Evolutionary conservation across 352 stramenopile genomes (phyloP).

Genomic region (Phytophthora citrophthora): DNA sequence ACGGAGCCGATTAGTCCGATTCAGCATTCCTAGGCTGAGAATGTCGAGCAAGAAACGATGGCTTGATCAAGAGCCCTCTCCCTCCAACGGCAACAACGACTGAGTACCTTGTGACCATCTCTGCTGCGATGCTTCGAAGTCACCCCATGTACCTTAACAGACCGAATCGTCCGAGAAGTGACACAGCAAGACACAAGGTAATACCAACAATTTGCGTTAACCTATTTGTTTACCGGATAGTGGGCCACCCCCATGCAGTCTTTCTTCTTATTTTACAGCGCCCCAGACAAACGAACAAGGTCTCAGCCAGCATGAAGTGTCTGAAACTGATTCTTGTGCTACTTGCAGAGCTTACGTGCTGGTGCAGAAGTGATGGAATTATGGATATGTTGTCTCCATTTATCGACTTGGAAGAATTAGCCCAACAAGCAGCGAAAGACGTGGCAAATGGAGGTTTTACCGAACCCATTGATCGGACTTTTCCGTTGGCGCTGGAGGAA

Average conservation of each 20-base stretch:
- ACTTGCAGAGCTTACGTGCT: conserved; percentile 3
- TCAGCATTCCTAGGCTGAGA: conserved; percentile 33
- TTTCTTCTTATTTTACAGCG: conserved; percentile 23
- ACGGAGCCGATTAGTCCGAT: conserved; percentile 67
- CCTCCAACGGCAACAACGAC: not conserved
- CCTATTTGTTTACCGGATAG: conserved; percentile 6
- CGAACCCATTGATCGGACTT: conserved; percentile 53
- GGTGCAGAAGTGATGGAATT: conserved; percentile 27
- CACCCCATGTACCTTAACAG: conserved; percentile 35
- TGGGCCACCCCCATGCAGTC: conserved; percentile 21
- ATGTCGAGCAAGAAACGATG: conserved; percentile 4
- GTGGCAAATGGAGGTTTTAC: conserved; percentile 7
- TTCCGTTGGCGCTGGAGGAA: conserved; percentile 53
- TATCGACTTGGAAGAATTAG: conserved; percentile 40
- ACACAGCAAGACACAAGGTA: conserved; percentile 25
- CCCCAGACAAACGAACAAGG: conserved; percentile 1
- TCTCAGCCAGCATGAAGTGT: not conserved
- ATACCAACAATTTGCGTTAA: conserved; percentile 13
- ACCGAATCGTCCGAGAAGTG: conserved; percentile 17
- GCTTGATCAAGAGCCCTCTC: not conserved
- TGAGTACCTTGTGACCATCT: conserved; percentile 4
- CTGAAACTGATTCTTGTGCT: conserved; percentile 14
- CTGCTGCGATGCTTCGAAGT: conserved; percentile 12
- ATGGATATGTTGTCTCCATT: conserved; percentile 50
- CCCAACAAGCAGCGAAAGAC: conserved; percentile 22